Percentiles rank a stretch among this genome's conserved stretches.
Conservation (phyloP, 176 grass and related monocot species). For the Ensete glaucum region DNA sequence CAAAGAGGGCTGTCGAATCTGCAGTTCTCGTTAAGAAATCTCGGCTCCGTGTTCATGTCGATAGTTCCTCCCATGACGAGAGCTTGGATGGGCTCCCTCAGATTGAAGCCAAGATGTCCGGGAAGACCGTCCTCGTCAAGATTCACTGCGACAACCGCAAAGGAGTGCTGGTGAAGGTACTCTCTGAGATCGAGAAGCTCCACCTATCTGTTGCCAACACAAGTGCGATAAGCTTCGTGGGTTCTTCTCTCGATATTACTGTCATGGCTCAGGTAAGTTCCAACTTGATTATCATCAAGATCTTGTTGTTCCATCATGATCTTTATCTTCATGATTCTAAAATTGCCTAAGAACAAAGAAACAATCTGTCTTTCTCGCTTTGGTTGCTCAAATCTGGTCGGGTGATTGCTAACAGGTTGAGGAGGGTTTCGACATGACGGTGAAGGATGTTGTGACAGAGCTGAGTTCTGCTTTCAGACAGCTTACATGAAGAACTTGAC, state of each 20-base stretch:
- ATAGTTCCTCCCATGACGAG: slow-evolving; percentile 48
- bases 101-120: slow-evolving; percentile 68
- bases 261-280: slow-evolving; percentile 59
- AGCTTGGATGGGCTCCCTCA: slow-evolving; percentile 55
- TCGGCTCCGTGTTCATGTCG: slow-evolving; percentile 42
- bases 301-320: neutral
- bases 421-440: slow-evolving; percentile 61
- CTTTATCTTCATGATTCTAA: too few relatives aligned
- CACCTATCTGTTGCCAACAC: slow-evolving; percentile 71
- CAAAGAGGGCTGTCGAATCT: slow-evolving; percentile 57
- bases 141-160: slow-evolving; percentile 82
- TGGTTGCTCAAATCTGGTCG: neutral
- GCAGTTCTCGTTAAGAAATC: slow-evolving; percentile 82
- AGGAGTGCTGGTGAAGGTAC: slow-evolving; percentile 51
- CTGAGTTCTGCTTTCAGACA: slow-evolving; percentile 58
- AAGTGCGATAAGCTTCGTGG: slow-evolving; percentile 68
- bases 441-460: slow-evolving; percentile 84
- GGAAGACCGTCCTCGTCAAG: slow-evolving; percentile 59
- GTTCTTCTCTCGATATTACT: slow-evolving; percentile 71
- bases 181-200: slow-evolving; percentile 48
- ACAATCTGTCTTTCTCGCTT: neutral
- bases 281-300: neutral
- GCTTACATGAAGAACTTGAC: slow-evolving; percentile 39
- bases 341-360: too few relatives aligned
- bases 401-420: slow-evolving; percentile 34